Base-by-base conservation (phyloP, 805 yeast species). In the Zygosaccharomyces rouxii region DNA sequence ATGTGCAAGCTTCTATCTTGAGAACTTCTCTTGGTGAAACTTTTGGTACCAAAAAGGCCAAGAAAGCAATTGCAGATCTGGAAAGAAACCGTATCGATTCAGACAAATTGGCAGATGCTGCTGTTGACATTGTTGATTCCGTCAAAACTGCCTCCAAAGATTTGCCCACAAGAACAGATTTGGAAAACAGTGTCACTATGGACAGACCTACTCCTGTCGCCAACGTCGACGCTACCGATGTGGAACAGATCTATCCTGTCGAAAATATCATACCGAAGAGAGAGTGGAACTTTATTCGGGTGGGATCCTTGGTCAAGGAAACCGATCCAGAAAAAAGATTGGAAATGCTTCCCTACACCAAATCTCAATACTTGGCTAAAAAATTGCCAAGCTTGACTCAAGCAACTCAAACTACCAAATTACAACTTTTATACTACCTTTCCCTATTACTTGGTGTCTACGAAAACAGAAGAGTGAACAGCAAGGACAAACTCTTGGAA, bases 21-120 rank as follows among this genome's bases (percentile, higher is more conserved):
- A 79, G 97, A 66, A 86, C 80, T 48, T 85, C 88, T 1, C 76
- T 94, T 62, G 99, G 99, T 62, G 92, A 89, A 69, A 95, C 94
- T 2, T 94, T 94, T 59, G 99, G 99, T 76, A 92, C 99, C 49
- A 90, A 87, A 72, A 90, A 83, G 72, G 97, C 97, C 53, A 92
- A 89, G 72, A 85, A 88, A 58, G 95, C 95, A 30, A 86, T 94
- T 60, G 72, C 79, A 44, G 92, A 84, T 64, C 69, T 81, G 59
- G 94, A 84, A 60, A 81, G 85, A 67, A 94, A 94, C 70, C 77
- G 86, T 59, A 83, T 94, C 62, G 97, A 94, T 64, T 78, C 96
- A 2, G 95, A 81, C 45, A 79, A 82, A 67, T 77, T 94, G 56
- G 85, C 78, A 48, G 84, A 77, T 51, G 73, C 82, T 44, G 94